Percentiles rank a stretch among this genome's conserved stretches.
Conservation (phyloP, 257 asterid genomes). For the Solanum boliviense region DNA sequence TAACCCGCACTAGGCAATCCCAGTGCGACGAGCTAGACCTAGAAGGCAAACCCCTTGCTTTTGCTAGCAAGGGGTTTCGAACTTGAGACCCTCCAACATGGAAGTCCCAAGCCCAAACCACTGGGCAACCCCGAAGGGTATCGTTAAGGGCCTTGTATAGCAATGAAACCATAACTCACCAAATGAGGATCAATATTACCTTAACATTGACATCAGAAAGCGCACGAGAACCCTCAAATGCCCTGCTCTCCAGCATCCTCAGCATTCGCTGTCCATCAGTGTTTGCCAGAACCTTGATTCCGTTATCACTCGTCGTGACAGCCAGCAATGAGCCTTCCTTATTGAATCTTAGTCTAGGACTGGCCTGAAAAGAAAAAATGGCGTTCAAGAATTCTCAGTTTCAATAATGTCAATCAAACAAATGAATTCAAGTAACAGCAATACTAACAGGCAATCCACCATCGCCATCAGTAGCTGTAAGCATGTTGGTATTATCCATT, state of each 20-base stretch:
- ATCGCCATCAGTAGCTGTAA: slow-evolving; percentile 67
- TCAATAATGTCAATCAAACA: neutral
- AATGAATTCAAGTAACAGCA: neutral
- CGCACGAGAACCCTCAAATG: slow-evolving; percentile 77
- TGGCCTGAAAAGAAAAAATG: slow-evolving; percentile 45
- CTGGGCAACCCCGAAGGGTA: neutral
- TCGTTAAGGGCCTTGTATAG: neutral
- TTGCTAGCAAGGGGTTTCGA: too few species aligned
- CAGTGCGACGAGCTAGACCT: too few species aligned
- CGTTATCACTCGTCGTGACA: slow-evolving; percentile 83
- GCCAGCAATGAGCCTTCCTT: slow-evolving; percentile 89
- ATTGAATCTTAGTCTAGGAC: slow-evolving; percentile 81
- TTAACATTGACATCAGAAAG: slow-evolving; percentile 63
- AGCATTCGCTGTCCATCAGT: slow-evolving; percentile 79
- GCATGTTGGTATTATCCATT: slow-evolving; percentile 61
- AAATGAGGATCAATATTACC: slow-evolving; percentile 20
- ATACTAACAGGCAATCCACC: slow-evolving; percentile 89
- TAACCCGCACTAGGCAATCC: neutral
- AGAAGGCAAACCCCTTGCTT: too few species aligned
- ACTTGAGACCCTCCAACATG: too few species aligned
- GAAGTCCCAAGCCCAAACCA: too few species aligned
- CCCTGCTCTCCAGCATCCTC: slow-evolving; percentile 79
- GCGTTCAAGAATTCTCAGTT: neutral
- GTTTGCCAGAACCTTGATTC: slow-evolving; percentile 84
- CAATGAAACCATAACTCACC: neutral